phyloP scores from a whole-genome alignment of 1,139 yeast genomes.

The Taphrina betulina region DNA sequence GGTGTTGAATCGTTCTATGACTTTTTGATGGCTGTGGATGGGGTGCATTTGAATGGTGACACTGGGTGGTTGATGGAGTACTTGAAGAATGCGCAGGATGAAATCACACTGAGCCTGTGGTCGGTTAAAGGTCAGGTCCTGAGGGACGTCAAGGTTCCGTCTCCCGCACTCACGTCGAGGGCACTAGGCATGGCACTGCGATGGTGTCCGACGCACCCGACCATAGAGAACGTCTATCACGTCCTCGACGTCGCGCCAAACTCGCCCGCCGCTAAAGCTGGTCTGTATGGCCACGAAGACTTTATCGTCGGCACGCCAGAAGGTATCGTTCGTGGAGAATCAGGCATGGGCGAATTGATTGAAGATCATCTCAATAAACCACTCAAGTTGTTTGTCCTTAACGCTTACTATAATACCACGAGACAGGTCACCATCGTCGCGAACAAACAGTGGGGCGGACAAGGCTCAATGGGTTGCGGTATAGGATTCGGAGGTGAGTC shows the following conservation, averaged over 20 bases:
- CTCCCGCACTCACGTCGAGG: slow-evolving; percentile 35
- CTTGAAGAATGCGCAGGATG: slow-evolving; percentile 18
- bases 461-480: slow-evolving; percentile 86
- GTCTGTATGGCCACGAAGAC: slow-evolving; percentile 80
- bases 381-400: slow-evolving; percentile 71
- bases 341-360: slow-evolving; percentile 31
- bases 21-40: slow-evolving; percentile 72
- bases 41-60: slow-evolving; percentile 40
- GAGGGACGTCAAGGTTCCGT: slow-evolving; percentile 24
- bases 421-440: slow-evolving; percentile 83
- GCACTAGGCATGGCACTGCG: slow-evolving; percentile 68
- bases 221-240: slow-evolving; percentile 73
- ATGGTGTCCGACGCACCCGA: slow-evolving; percentile 53
- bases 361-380: slow-evolving; percentile 34
- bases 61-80: slow-evolving; percentile 18
- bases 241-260: slow-evolving; percentile 69
- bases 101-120: slow-evolving; percentile 13
- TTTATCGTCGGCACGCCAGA: slow-evolving; percentile 87
- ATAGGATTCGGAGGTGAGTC: slow-evolving; percentile 74
- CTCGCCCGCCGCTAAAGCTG: slow-evolving; percentile 85
- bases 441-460: slow-evolving; percentile 59
- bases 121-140: slow-evolving; percentile 23
- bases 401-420: slow-evolving; percentile 78
- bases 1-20: slow-evolving; percentile 84
- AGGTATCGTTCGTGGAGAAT: slow-evolving; percentile 78